Evolutionary conservation across 1,139 yeast species (phyloP).

Genomic region (Blastobotrys serpentis): DNA sequence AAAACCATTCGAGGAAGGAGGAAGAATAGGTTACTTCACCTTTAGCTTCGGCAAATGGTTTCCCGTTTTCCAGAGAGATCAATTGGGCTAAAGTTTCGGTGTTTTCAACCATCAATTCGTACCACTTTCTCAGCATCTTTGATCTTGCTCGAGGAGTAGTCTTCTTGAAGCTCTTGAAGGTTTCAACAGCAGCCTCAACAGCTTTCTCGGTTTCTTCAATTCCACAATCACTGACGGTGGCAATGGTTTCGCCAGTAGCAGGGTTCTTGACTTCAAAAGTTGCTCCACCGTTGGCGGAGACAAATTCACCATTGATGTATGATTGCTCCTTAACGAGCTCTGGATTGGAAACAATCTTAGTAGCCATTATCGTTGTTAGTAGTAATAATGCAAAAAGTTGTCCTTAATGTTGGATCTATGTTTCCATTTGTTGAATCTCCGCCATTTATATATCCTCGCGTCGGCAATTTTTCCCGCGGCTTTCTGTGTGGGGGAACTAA

Average conservation of each 20-base stretch:
- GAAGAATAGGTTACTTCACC: conserved; percentile 80
- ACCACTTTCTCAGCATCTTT: conserved; percentile 59
- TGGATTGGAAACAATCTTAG: conserved; percentile 3
- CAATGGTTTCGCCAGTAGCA: conserved; percentile 59
- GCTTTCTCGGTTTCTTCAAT: conserved; percentile 47
- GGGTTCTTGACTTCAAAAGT: conserved; percentile 72
- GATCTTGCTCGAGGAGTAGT: conserved; percentile 66
- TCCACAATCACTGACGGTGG: conserved; percentile 55
- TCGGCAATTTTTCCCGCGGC: background rate
- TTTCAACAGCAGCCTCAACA: conserved; percentile 55
- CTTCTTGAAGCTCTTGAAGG: conserved; percentile 58
- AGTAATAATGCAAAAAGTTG: background rate
- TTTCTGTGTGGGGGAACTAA: background rate
- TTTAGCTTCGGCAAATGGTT: conserved; percentile 66
- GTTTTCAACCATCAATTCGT: conserved; percentile 60
- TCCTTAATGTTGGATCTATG: background rate
- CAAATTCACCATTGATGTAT: conserved; percentile 70
- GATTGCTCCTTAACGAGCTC: conserved; percentile 42
- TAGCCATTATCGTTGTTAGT: background rate
- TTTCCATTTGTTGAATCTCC: background rate
- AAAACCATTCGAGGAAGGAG: conserved; percentile 78
- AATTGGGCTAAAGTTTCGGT: conserved; percentile 68
- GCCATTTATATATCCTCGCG: background rate
- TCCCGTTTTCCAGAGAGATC: conserved; percentile 78
- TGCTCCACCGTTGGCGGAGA: conserved; percentile 47